Evolutionary conservation across 306 rosid species (phyloP).

Genomic region (Canavalia ensiformis): DNA sequence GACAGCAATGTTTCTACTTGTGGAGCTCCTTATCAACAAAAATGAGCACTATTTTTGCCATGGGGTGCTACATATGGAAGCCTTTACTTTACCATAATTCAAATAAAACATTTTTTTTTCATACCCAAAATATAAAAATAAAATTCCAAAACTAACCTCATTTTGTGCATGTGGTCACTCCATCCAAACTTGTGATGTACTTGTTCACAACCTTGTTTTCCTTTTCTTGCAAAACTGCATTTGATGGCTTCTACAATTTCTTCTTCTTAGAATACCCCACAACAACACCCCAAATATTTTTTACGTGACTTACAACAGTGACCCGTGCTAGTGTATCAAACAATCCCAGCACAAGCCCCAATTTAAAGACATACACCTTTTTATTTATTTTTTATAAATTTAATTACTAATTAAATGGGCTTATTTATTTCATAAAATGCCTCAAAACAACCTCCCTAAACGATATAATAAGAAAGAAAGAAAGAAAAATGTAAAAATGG

Average conservation of each 20-base stretch:
- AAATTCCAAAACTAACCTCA: neutral
- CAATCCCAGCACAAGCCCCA: constrained; percentile 14
- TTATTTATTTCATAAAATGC: too few relatives aligned
- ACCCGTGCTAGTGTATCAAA: constrained; percentile 65
- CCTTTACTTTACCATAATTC: neutral
- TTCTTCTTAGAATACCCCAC: too few relatives aligned
- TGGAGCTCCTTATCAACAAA: neutral
- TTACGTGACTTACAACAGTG: constrained; percentile 51
- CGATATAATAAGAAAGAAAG: too few relatives aligned
- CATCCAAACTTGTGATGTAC: neutral
- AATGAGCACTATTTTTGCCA: neutral
- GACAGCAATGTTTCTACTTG: neutral
- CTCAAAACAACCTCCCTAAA: too few relatives aligned
- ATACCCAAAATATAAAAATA: neutral
- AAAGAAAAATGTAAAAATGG: too few relatives aligned
- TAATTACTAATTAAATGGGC: too few relatives aligned
- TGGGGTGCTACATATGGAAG: neutral
- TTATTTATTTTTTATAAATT: too few relatives aligned
- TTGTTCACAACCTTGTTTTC: neutral
- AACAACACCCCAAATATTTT: neutral
- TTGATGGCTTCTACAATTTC: neutral
- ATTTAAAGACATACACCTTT: neutral
- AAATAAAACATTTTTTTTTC: neutral
- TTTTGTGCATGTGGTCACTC: neutral
- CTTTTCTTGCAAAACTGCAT: neutral